Conservation (phyloP, 805 yeast species). For the Maudiozyma saulgeensis region DNA sequence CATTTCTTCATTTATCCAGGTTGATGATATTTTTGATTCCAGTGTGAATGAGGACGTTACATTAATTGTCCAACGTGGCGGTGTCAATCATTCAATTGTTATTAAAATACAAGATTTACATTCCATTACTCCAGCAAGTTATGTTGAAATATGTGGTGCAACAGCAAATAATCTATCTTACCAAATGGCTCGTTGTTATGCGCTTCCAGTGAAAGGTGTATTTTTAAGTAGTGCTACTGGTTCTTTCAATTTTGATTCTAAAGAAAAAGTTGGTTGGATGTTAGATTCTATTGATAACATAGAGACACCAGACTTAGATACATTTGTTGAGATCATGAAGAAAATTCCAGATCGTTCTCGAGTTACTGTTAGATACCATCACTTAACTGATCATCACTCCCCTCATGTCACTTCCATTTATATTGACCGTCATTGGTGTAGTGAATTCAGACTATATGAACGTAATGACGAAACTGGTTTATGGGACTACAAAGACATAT, state of each 20-base stretch:
- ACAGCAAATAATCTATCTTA: conserved; percentile 78
- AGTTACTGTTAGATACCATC: conserved; percentile 63
- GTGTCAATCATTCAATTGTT: conserved; percentile 40
- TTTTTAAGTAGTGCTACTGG: conserved; percentile 71
- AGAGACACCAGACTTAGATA: conserved; percentile 64
- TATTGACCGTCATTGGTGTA: conserved; percentile 80
- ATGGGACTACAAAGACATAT: conserved; percentile 46
- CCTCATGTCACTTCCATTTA: conserved; percentile 56
- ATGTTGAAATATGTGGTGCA: conserved; percentile 78
- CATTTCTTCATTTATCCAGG: conserved; percentile 62
- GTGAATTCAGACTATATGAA: conserved; percentile 59
- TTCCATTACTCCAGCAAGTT: conserved; percentile 71
- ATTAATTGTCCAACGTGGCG: conserved; percentile 65
- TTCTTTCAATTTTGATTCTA: conserved; percentile 52
- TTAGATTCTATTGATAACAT: conserved; percentile 67
- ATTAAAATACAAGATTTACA: conserved; percentile 69
- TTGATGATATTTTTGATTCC: conserved; percentile 75
- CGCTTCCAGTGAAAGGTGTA: conserved; percentile 79
- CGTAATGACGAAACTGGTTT: conserved; percentile 48
- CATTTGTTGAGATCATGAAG: conserved; percentile 71
- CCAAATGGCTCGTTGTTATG: conserved; percentile 78
- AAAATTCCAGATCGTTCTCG: conserved; percentile 65
- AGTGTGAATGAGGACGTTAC: conserved; percentile 51
- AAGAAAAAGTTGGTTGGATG: conserved; percentile 69
- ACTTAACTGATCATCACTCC: conserved; percentile 71